Conservation (phyloP, 2,329 filamentous ascomycete genomes). For the Claviceps humidiphila region DNA sequence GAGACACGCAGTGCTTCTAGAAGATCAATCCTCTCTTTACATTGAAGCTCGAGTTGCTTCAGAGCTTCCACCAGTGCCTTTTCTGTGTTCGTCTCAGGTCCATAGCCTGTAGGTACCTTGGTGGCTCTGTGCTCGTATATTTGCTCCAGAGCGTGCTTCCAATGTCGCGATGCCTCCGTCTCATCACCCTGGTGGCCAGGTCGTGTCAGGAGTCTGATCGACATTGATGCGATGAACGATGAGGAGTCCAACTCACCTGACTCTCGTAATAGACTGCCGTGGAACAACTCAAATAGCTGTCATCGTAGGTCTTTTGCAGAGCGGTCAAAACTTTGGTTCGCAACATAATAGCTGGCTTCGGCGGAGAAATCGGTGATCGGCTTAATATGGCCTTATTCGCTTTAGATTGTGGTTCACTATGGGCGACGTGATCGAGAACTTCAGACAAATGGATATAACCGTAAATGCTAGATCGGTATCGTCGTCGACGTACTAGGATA, state of each 20-base stretch:
- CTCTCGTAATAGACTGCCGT: slow-evolving; percentile 94
- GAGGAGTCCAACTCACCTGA: slow-evolving; percentile 41
- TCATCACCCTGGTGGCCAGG: slow-evolving; percentile 54
- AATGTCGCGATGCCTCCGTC: slow-evolving; percentile 76
- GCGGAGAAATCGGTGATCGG: not conserved
- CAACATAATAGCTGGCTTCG: slow-evolving; percentile 31
- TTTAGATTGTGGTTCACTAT: not conserved
- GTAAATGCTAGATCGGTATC: too few species aligned
- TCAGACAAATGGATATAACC: too few species aligned
- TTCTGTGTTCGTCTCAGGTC: slow-evolving; percentile 69
- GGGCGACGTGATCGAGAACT: not conserved
- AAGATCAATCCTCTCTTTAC: slow-evolving; percentile 83
- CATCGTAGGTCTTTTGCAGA: slow-evolving; percentile 95
- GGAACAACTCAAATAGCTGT: slow-evolving; percentile 87
- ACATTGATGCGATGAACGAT: not conserved
- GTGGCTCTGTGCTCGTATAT: slow-evolving; percentile 79
- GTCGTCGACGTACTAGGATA: too few species aligned
- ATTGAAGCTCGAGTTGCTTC: slow-evolving; percentile 73
- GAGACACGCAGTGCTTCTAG: slow-evolving; percentile 66
- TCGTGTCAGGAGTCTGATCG: not conserved
- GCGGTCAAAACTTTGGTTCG: slow-evolving; percentile 47
- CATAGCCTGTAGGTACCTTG: slow-evolving; percentile 54
- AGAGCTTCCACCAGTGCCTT: slow-evolving; percentile 70
- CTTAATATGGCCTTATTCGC: not conserved
- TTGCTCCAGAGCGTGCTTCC: slow-evolving; percentile 76